Conservation (phyloP, 2,329 filamentous ascomycete genomes). For the Amauroascus niger region DNA sequence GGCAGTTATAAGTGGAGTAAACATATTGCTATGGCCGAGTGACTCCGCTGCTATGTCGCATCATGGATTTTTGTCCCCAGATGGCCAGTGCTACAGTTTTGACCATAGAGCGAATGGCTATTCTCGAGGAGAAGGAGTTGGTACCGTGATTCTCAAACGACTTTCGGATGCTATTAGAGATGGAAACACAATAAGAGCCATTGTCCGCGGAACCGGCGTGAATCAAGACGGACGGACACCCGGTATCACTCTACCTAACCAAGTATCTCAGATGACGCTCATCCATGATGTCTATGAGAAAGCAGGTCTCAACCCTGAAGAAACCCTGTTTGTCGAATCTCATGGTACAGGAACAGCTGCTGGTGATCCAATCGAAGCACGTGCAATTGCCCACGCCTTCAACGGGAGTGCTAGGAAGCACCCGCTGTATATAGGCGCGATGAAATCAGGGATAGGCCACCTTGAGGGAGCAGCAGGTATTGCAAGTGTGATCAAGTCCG, state of each 20-base stretch:
- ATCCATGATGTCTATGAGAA: slow-evolving; percentile 21
- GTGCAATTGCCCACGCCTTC: slow-evolving; percentile 21
- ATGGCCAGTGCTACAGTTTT: slow-evolving; percentile 22
- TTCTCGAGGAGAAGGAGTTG: slow-evolving; percentile 37
- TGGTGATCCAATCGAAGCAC: slow-evolving; percentile 26
- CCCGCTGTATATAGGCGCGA: slow-evolving; percentile 22
- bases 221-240: slow-evolving; percentile 41
- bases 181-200: slow-evolving; percentile 38
- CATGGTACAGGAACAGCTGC: slow-evolving; percentile 50
- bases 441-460: slow-evolving; percentile 31
- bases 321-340: slow-evolving; percentile 71
- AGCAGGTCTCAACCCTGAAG: slow-evolving; percentile 35
- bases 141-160: slow-evolving; percentile 32
- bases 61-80: slow-evolving; percentile 17
- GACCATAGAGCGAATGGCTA: slow-evolving; percentile 36
- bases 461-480: slow-evolving; percentile 28
- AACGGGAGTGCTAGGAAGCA: slow-evolving; percentile 14
- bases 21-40: slow-evolving; percentile 7
- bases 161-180: slow-evolving; percentile 36
- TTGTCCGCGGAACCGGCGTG: slow-evolving; percentile 35
- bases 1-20: slow-evolving; percentile 15
- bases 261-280: slow-evolving; percentile 23
- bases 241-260: slow-evolving; percentile 29
- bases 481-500: slow-evolving; percentile 24
- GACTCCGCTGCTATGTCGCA: slow-evolving; percentile 11